Conservation (phyloP, 306 rosid species). For the Corylus avellana region DNA sequence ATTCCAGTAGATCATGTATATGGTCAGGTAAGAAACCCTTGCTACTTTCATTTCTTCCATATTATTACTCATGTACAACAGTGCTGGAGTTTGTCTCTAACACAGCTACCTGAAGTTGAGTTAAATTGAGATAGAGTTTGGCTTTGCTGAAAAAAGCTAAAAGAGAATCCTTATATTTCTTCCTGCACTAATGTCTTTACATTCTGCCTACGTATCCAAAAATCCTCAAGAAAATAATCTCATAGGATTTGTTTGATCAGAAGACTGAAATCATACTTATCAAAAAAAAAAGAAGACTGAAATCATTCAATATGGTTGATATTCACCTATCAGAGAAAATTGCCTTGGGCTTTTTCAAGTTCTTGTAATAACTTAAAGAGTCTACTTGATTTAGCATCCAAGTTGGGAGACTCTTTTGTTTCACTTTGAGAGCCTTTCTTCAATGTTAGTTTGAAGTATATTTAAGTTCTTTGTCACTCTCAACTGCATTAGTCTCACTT, state of each 20-base stretch:
- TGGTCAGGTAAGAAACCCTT: constrained; percentile 69
- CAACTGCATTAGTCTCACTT: neutral
- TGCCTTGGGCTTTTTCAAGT: neutral
- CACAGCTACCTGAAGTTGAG: constrained; percentile 5
- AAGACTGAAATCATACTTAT: neutral
- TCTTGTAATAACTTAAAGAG: neutral
- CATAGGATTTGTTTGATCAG: neutral
- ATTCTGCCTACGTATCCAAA: neutral
- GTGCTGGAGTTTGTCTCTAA: neutral
- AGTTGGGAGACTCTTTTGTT: neutral
- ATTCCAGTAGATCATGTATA: constrained; percentile 98
- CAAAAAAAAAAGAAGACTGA: no score
- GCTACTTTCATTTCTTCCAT: neutral
- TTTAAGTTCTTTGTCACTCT: neutral
- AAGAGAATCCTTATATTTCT: neutral
- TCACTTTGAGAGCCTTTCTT: neutral
- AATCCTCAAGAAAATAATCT: neutral
- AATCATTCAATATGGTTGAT: neutral
- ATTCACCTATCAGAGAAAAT: neutral
- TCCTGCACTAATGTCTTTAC: neutral
- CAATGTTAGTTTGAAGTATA: neutral
- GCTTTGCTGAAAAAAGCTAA: neutral
- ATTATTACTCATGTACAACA: neutral
- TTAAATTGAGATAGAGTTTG: neutral
- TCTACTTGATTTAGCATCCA: constrained; percentile 1